phyloP scores from a whole-genome alignment of 2,329 filamentous ascomycete genomes.

The Pestalotiopsis sp. region DNA sequence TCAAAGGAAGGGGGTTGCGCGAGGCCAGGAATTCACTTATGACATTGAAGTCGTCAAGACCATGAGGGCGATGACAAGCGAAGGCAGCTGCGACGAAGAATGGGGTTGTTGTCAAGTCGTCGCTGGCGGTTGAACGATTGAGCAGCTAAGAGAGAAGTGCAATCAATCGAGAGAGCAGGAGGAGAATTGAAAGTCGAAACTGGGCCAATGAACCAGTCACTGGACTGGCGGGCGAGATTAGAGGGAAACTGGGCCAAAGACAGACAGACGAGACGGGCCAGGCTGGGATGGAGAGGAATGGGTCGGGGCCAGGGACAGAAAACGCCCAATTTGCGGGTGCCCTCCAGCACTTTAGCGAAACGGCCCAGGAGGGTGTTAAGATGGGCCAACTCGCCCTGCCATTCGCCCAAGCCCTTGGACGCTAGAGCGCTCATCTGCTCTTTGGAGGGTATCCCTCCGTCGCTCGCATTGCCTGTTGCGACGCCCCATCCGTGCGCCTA shows the following conservation, averaged over 20 bases:
- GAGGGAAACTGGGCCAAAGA: background rate
- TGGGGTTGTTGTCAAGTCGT: slow-evolving; percentile 4
- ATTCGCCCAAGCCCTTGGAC: slow-evolving; percentile 16
- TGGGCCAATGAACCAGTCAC: background rate
- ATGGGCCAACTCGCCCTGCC: slow-evolving; percentile 14
- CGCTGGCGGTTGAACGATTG: slow-evolving; percentile 1
- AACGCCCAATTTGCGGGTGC: slow-evolving; percentile 24
- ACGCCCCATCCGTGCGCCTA: background rate
- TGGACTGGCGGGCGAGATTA: background rate
- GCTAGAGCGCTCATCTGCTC: slow-evolving; percentile 1
- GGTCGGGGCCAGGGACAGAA: slow-evolving; percentile 17
- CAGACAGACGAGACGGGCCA: background rate
- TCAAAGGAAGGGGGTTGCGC: slow-evolving; percentile 31
- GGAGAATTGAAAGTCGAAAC: background rate
- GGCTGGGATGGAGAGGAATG: slow-evolving; percentile 6
- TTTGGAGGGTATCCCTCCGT: background rate
- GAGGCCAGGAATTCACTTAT: background rate
- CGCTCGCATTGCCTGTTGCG: background rate
- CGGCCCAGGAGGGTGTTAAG: slow-evolving; percentile 12
- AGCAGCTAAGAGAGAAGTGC: background rate
- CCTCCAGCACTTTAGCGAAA: slow-evolving; percentile 20
- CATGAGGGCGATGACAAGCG: background rate
- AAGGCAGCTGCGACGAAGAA: background rate
- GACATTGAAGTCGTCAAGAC: background rate
- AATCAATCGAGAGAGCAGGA: background rate